Evolutionary conservation across 2,329 filamentous ascomycete genomes (phyloP).

Genomic region (Fusarium nygamai): DNA sequence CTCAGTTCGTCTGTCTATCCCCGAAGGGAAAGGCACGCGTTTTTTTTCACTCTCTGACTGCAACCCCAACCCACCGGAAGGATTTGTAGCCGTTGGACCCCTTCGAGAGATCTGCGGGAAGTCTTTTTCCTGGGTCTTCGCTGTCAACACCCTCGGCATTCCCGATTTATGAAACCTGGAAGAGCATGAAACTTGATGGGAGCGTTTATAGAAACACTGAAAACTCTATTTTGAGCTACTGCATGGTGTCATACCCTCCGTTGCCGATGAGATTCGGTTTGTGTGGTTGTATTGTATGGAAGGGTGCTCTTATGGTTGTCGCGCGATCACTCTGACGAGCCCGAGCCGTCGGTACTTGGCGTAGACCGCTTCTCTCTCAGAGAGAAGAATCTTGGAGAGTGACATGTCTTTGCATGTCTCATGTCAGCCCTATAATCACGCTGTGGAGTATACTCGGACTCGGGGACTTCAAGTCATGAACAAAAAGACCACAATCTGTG

Average conservation of each 20-base stretch:
- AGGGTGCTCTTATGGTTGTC: neutral
- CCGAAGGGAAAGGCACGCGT: slow-evolving; percentile 1
- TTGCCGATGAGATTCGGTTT: neutral
- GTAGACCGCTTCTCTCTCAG: neutral
- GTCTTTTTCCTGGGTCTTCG: neutral
- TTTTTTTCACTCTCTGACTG: neutral
- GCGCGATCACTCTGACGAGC: neutral
- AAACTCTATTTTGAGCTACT: neutral
- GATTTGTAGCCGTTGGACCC: slow-evolving; percentile 1
- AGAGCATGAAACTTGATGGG: neutral
- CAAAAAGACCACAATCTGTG: neutral
- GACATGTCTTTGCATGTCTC: slow-evolving; percentile 14
- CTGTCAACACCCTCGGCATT: neutral
- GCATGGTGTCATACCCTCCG: neutral
- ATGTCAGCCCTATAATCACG: slow-evolving; percentile 28
- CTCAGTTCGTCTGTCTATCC: neutral
- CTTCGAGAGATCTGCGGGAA: neutral
- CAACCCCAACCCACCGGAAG: slow-evolving; percentile 40
- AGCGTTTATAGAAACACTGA: neutral
- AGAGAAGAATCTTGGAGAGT: neutral
- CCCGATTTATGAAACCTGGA: slow-evolving; percentile 17
- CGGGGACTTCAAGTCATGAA: neutral
- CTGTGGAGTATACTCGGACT: slow-evolving; percentile 1
- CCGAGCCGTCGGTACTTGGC: neutral
- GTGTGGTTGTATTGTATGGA: neutral